Evolutionary conservation across 2,329 filamentous ascomycete species (phyloP).

Genomic region (Colletotrichum sp.): DNA sequence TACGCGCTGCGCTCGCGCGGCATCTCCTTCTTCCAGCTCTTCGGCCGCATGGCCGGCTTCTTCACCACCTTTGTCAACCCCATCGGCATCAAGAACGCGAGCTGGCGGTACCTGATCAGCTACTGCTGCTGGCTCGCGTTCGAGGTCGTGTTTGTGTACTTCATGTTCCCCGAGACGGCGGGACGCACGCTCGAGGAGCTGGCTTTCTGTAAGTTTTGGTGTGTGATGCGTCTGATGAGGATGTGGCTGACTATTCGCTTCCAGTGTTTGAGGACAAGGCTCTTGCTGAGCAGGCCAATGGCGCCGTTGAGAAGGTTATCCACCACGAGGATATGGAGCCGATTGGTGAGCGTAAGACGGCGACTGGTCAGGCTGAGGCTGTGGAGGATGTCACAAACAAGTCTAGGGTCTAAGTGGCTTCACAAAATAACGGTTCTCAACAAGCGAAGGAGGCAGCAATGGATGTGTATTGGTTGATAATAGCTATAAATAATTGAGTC

Average conservation of each 20-base stretch:
- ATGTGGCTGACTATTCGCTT: neutral
- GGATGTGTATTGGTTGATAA: neutral
- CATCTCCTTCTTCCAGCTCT: conserved; percentile 47
- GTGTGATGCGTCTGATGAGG: fast-evolving
- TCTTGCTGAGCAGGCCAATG: conserved; percentile 29
- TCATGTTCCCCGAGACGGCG: conserved; percentile 80
- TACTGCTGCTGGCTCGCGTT: conserved; percentile 30
- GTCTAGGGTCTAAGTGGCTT: neutral
- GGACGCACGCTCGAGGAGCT: conserved; percentile 75
- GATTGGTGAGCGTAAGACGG: neutral
- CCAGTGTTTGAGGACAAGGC: conserved; percentile 36
- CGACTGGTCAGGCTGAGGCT: neutral
- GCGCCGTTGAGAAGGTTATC: conserved; percentile 33
- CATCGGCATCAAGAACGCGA: conserved; percentile 17
- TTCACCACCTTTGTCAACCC: conserved; percentile 26
- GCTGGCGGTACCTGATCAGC: conserved; percentile 23
- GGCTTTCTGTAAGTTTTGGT: conserved; percentile 21
- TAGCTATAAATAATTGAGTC: neutral
- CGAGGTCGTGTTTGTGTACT: conserved; percentile 64
- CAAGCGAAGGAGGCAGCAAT: neutral
- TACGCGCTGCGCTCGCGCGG: conserved; percentile 60
- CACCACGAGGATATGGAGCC: conserved; percentile 23
- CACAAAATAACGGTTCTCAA: neutral
- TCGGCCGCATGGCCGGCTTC: conserved; percentile 20
- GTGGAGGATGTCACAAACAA: conserved; percentile 6